Evolutionary conservation across 179 eudicot species (phyloP).

Genomic region (Silene noctiflora): DNA sequence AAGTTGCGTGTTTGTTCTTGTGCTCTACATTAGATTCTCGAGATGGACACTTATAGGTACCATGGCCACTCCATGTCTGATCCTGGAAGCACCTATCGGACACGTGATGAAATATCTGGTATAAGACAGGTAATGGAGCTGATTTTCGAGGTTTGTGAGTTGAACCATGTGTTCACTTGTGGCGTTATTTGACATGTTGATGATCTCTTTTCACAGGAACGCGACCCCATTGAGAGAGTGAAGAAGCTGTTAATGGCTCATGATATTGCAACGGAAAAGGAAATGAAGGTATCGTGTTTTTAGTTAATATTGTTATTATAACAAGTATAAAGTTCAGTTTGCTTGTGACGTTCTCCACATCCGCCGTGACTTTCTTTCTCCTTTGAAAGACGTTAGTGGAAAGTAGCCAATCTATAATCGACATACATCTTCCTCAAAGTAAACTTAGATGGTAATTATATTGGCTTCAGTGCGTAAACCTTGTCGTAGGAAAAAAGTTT

Average conservation of each 20-base stretch:
- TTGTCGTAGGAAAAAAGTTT: background rate
- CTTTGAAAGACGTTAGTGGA: background rate
- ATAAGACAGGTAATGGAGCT: slow-evolving; percentile 66
- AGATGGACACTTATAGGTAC: slow-evolving; percentile 98
- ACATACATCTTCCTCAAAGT: too few relatives aligned
- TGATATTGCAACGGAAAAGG: slow-evolving; percentile 78
- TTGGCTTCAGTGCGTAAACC: background rate
- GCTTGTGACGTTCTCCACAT: background rate
- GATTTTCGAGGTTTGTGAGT: background rate
- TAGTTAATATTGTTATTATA: background rate
- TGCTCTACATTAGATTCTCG: slow-evolving; percentile 63
- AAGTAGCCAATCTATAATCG: background rate
- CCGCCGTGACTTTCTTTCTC: background rate
- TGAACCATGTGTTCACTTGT: background rate
- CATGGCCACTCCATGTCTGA: slow-evolving; percentile 99
- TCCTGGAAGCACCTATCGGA: slow-evolving; percentile 97
- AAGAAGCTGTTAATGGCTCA: slow-evolving; percentile 70
- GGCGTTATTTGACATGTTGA: background rate
- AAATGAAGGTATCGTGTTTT: slow-evolving; percentile 58
- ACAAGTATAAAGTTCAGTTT: background rate
- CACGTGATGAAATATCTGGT: slow-evolving; percentile 91
- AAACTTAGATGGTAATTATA: too few relatives aligned
- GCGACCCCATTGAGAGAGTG: slow-evolving; percentile 93
- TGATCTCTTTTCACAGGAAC: slow-evolving; percentile 51
- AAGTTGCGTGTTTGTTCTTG: background rate